Evolutionary conservation across 805 yeast species (phyloP).

Genomic region (Pachysolen tannophilus): DNA sequence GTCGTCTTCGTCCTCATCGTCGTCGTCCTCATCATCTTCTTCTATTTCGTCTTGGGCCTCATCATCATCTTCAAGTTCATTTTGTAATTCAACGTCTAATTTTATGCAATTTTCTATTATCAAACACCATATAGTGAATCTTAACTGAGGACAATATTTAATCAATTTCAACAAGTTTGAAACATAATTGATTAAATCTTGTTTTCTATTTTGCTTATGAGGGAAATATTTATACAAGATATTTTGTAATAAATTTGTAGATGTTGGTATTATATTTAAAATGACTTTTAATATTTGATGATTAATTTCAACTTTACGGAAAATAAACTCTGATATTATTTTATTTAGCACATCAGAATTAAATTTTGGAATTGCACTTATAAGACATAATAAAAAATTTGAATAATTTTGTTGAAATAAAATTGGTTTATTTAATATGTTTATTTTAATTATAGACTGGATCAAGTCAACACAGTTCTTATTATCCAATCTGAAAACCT

Average conservation of each 20-base stretch:
- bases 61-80: constrained; percentile 77
- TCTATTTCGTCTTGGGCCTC: constrained; percentile 54
- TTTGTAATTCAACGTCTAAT: constrained; percentile 87
- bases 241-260: constrained; percentile 55
- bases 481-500: constrained; percentile 62
- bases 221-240: constrained; percentile 63
- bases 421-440: constrained; percentile 48
- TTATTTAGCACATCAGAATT: constrained; percentile 72
- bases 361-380: constrained; percentile 86
- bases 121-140: constrained; percentile 69
- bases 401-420: constrained; percentile 47
- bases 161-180: constrained; percentile 52
- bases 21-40: constrained; percentile 25
- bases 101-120: constrained; percentile 75
- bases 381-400: constrained; percentile 67
- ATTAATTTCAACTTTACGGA: constrained; percentile 28
- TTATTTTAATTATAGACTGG: constrained; percentile 50
- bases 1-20: constrained; percentile 22
- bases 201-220: constrained; percentile 58
- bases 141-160: constrained; percentile 69
- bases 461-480: constrained; percentile 45
- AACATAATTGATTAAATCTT: constrained; percentile 53
- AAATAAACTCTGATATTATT: constrained; percentile 54
- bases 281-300: constrained; percentile 63
- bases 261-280: constrained; percentile 72